phyloP scores from a whole-genome alignment of 2,329 filamentous ascomycete genomes.

The Fusarium floridanum region DNA sequence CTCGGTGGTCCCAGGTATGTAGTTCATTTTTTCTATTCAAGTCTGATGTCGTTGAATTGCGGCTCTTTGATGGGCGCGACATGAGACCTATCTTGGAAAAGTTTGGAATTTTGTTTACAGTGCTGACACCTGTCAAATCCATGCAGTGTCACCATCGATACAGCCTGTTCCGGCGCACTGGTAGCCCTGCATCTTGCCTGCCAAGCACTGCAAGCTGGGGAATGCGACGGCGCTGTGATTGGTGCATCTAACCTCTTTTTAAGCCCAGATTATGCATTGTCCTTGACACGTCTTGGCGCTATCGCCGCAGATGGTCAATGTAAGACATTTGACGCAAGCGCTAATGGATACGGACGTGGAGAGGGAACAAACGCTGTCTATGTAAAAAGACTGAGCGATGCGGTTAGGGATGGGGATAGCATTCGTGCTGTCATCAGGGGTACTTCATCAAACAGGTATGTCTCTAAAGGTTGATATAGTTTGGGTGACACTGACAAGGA shows the following conservation, averaged over 20 bases:
- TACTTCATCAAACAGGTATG: constrained; percentile 58
- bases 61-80: too few species aligned
- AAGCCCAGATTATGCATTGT: constrained; percentile 43
- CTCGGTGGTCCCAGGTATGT: constrained; percentile 43
- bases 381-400: constrained; percentile 66
- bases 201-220: constrained; percentile 49
- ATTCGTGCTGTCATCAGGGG: constrained; percentile 64
- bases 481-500: constrained; percentile 13
- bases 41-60: too few species aligned
- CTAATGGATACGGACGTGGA: constrained; percentile 66
- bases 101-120: not conserved
- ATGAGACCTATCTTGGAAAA: too few species aligned
- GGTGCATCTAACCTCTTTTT: constrained; percentile 49
- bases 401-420: constrained; percentile 64
- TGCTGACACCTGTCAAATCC: constrained; percentile 17
- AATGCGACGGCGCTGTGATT: constrained; percentile 50
- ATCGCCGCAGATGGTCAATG: constrained; percentile 51
- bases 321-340: constrained; percentile 63
- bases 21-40: not conserved
- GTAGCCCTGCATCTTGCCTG: constrained; percentile 58
- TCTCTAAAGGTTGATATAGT: constrained; percentile 44
- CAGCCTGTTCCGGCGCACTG: constrained; percentile 60
- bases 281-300: constrained; percentile 40
- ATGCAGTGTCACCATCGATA: constrained; percentile 59
- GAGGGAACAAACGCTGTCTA: constrained; percentile 68